phyloP scores from a whole-genome alignment of 1,139 yeast genomes.

The Blastobotrys petasosporus region DNA sequence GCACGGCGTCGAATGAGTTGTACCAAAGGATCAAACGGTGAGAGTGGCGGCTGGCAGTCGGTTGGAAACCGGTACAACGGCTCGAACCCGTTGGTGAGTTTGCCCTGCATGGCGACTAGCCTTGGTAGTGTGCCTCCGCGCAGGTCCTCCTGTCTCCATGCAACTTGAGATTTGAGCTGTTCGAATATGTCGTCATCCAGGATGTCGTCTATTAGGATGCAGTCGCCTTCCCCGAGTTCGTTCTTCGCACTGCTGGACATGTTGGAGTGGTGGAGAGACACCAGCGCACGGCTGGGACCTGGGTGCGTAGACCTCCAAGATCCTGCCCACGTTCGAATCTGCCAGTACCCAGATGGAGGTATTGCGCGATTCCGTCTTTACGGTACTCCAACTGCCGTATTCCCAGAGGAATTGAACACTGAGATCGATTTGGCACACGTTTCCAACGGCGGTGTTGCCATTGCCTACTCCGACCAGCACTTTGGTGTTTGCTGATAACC shows the following conservation, averaged over 20 bases:
- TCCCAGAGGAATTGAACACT: constrained; percentile 43
- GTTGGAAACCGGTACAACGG: constrained; percentile 9
- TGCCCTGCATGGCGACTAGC: constrained; percentile 9
- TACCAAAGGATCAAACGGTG: constrained; percentile 1
- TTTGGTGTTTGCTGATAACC: constrained; percentile 86
- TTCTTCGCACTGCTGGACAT: too few relatives aligned
- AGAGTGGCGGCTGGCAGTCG: constrained; percentile 2
- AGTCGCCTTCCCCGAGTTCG: constrained; percentile 5
- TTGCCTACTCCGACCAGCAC: constrained; percentile 80
- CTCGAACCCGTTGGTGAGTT: not conserved
- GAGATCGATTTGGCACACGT: constrained; percentile 75
- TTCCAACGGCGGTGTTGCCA: constrained; percentile 82
- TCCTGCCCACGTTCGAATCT: constrained; percentile 75
- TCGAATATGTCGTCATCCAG: constrained; percentile 1
- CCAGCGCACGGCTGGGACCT: too few relatives aligned
- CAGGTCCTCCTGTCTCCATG: constrained; percentile 5
- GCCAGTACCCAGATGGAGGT: constrained; percentile 95
- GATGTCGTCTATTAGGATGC: not conserved
- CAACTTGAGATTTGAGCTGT: not conserved
- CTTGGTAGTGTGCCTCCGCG: constrained; percentile 8
- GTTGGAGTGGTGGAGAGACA: too few relatives aligned
- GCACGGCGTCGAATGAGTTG: not conserved
- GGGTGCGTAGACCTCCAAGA: too few relatives aligned
- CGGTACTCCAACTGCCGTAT: constrained; percentile 69
- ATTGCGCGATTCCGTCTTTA: constrained; percentile 88